Conservation (phyloP, 129 eudicot species). For the Gnaphalium uliginosum region DNA sequence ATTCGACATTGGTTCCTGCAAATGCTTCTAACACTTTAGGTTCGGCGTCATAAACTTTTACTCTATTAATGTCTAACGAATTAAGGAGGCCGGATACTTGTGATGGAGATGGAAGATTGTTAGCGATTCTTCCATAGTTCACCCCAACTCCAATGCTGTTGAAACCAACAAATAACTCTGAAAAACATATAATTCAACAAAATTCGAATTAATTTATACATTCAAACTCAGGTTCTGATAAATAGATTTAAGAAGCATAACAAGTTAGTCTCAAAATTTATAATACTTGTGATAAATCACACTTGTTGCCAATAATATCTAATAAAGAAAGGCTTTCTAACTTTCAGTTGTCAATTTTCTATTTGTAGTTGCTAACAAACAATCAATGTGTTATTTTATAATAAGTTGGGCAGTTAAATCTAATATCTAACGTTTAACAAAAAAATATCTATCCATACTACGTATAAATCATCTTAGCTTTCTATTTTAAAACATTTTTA, state of each 20-base stretch:
- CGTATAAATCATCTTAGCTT: too few species aligned
- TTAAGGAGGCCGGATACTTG: conserved; percentile 58
- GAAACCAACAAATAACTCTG: conserved; percentile 45
- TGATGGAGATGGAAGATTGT: conserved; percentile 79
- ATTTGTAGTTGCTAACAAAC: too few species aligned
- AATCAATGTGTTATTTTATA: too few species aligned
- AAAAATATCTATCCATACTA: too few species aligned
- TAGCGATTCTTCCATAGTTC: conserved; percentile 85
- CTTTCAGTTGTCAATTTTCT: too few species aligned
- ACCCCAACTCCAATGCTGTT: conserved; percentile 75
- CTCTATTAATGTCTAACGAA: conserved; percentile 69
- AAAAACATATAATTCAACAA: conserved; percentile 15
- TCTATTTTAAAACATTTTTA: too few species aligned
- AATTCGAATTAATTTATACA: not conserved
- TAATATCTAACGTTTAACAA: too few species aligned
- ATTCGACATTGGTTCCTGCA: conserved; percentile 59
- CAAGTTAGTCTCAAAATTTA: not conserved
- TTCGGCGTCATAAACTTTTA: conserved; percentile 85
- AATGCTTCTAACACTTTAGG: conserved; percentile 74
- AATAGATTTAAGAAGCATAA: not conserved
- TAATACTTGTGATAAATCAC: not conserved
- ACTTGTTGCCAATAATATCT: not conserved
- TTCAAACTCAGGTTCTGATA: not conserved
- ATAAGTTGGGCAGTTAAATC: too few species aligned
- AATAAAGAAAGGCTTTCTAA: too few species aligned